Evolutionary conservation across 2,329 filamentous ascomycete species (phyloP).

Genomic region (Aspergillus felis): DNA sequence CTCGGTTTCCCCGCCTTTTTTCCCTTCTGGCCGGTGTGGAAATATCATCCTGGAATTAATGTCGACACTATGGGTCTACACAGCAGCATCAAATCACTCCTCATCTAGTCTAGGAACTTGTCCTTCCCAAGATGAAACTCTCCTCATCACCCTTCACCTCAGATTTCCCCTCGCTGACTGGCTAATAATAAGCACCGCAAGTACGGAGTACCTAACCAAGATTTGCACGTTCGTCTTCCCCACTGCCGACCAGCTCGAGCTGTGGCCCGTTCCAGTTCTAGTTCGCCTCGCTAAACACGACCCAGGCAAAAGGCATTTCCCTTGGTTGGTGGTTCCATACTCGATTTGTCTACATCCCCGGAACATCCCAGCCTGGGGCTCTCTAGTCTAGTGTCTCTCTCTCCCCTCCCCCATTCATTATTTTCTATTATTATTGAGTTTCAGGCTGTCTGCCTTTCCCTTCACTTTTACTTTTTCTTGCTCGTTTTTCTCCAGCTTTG

Average conservation of each 20-base stretch:
- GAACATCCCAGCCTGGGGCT: not conserved
- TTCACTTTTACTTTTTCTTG: not conserved
- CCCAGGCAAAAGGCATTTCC: not conserved
- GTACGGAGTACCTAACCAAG: not conserved
- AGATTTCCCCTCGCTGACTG: not conserved
- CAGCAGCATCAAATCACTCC: too few species aligned
- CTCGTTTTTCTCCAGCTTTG: not conserved
- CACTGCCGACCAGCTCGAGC: not conserved
- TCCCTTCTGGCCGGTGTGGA: not conserved
- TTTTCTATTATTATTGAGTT: too few species aligned
- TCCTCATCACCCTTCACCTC: not conserved
- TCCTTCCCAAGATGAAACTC: not conserved
- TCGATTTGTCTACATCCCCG: constrained; percentile 5
- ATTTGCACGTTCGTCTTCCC: not conserved
- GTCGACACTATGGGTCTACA: not conserved
- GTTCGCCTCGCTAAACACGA: not conserved
- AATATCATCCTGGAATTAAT: not conserved
- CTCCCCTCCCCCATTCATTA: not conserved
- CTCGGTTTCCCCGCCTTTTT: not conserved
- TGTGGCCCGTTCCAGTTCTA: not conserved
- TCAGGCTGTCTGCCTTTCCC: not conserved
- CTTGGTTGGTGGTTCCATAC: constrained; percentile 1
- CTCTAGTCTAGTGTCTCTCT: not conserved
- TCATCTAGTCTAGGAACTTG: not conserved
- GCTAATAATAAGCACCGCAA: not conserved